Evolutionary conservation across 352 stramenopile genomes (phyloP), one percentile per base, ranked within the genome.

Genomic region (Pythium chondricola): DNA sequence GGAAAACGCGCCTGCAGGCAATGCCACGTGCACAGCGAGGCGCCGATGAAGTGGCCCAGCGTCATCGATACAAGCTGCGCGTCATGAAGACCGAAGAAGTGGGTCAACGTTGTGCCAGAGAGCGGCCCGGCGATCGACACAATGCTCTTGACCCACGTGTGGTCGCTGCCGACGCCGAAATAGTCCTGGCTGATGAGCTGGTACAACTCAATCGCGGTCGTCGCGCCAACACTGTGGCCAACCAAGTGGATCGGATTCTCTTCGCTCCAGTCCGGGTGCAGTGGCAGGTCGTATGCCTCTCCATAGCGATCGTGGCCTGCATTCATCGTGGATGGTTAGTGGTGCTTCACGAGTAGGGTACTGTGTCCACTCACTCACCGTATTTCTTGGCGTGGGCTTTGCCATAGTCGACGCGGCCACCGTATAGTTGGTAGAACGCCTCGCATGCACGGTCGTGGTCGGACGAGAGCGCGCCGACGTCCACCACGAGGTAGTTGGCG

Each of bases 381-480:
- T n/a, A n/a, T 67, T 31, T 3, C 22, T 18, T n/a, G 0, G 69
- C 41, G 43, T 88, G 76, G 17, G 67, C 45, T 24, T 78, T 55
- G 10, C 76, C 76, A 29, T 88, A 88, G 62, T 88, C 74, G n/a
- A 86, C 74, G 8, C 42, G 46, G 13, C 76, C 74, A 2, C 76
- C 76, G 3, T 69, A 45, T 20, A 88, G 56, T 42, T 86, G 74
- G 61, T 72, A 88, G 40, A 88, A 88, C 3, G 59, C 48, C 42
- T 88, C 77, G 40, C 72, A 85, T 0, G 72, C 72, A 32, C 77
- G 70, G 50, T 88, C 77, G 50, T 88, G 71, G 45, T 86, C 72
- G 5, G 77, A 88, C 4, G 77, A 83, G 18, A 78, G 57, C 25
- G 58, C 46, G 21, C 76, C 76, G 10, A 88, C 70, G 45, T 86